Conservation (phyloP, 305 asterid genomes). For the Solanum hybrid region DNA sequence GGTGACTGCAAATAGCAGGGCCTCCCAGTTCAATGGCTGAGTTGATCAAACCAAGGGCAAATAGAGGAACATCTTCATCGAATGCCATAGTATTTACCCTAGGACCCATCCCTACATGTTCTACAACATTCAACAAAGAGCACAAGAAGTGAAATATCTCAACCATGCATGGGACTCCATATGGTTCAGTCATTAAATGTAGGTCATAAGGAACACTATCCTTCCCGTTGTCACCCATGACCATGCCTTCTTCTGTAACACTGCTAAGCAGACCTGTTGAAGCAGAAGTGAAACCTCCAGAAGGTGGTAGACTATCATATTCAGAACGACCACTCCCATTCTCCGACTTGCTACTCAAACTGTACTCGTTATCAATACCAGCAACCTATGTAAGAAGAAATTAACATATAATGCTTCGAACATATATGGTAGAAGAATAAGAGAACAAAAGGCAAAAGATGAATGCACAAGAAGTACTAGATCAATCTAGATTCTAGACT, state of each 20-base stretch:
- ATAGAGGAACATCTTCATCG: conserved; percentile 93
- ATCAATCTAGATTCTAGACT: background rate
- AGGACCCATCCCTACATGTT: conserved; percentile 66
- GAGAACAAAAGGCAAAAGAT: conserved; percentile 3
- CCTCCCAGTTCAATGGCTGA: conserved; percentile 92
- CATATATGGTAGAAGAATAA: conserved; percentile 13
- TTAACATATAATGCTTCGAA: conserved; percentile 6
- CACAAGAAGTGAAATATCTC: conserved; percentile 93
- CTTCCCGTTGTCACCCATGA: conserved; percentile 53
- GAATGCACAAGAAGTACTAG: background rate
- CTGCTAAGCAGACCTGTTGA: conserved; percentile 35
- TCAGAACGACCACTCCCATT: conserved; percentile 55
- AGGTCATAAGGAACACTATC: conserved; percentile 70
- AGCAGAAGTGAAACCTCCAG: conserved; percentile 42
- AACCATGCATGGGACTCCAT: conserved; percentile 95
- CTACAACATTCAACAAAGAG: conserved; percentile 77
- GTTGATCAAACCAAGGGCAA: conserved; percentile 87
- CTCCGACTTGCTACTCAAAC: conserved; percentile 46
- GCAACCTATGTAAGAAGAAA: conserved; percentile 36
- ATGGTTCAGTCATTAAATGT: conserved; percentile 84
- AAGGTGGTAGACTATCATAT: conserved; percentile 42
- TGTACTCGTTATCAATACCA: conserved; percentile 44
- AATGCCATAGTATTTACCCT: conserved; percentile 74
- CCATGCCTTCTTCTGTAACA: conserved; percentile 49
- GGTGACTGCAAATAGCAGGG: conserved; percentile 61